phyloP scores from a whole-genome alignment of 352 stramenopile genomes.

The Pythium biforme region DNA sequence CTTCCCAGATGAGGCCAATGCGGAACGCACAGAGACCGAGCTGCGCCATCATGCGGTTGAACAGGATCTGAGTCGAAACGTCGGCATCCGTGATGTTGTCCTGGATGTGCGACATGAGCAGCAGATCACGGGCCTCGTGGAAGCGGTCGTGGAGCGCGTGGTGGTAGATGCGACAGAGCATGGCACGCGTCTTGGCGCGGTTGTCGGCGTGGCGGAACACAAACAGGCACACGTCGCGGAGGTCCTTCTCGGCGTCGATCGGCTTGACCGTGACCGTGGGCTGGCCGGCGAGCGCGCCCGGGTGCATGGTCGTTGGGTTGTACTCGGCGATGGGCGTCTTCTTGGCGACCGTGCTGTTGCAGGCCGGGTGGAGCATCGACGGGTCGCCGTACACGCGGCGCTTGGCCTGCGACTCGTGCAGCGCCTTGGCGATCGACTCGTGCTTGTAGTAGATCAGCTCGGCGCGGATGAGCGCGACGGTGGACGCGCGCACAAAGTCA shows the following conservation, averaged over 20 bases:
- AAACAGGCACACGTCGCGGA: conserved; percentile 90
- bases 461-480: conserved; percentile 89
- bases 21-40: conserved; percentile 97
- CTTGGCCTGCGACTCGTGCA: conserved; percentile 79
- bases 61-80: conserved; percentile 97
- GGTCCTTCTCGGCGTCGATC: conserved; percentile 78
- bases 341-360: conserved; percentile 48
- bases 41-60: conserved; percentile 94
- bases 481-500: conserved; percentile 76
- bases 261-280: conserved; percentile 54
- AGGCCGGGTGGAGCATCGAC: conserved; percentile 85
- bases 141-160: conserved; percentile 98
- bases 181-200: conserved; percentile 93
- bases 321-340: conserved; percentile 47
- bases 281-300: conserved; percentile 70
- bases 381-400: conserved; percentile 84
- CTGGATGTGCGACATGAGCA: conserved; percentile 98
- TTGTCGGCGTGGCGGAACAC: conserved; percentile 95
- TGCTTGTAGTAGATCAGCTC: conserved; percentile 98
- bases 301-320: conserved; percentile 67
- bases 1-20: conserved; percentile 93
- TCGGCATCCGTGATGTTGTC: conserved; percentile 93
- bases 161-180: conserved; percentile 98
- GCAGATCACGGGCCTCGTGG: conserved; percentile 96
- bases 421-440: conserved; percentile 87